These are phyloP conservation scores for Wickerhamiella siamensis DNA, from an alignment of 805 yeast genomes.

Conservation along the genomic window DNA sequence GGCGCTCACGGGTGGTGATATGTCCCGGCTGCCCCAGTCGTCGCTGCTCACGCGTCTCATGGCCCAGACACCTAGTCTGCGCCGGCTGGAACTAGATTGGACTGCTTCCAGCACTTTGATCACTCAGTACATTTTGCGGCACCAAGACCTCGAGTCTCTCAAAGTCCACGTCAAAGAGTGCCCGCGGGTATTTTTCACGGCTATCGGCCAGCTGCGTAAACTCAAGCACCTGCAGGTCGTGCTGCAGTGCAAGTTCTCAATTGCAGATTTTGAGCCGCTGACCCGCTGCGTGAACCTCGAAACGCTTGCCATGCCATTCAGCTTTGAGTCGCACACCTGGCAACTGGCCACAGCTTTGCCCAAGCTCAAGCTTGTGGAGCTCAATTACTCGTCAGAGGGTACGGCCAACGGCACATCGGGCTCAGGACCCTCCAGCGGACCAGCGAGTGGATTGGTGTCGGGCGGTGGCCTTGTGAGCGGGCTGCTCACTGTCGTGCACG, in stretches of 20 bases:
- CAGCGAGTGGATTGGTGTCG: not conserved
- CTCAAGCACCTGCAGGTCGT: conserved; percentile 7
- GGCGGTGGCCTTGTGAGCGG: conserved; percentile 14
- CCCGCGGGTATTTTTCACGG: conserved; percentile 5
- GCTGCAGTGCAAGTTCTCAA: conserved; percentile 8
- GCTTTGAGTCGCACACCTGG: conserved; percentile 13
- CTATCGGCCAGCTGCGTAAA: conserved; percentile 2
- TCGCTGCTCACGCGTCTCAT: conserved; percentile 7
- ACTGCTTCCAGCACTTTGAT: conserved; percentile 5
- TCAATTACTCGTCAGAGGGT: conserved; percentile 3
- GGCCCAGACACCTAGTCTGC: conserved; percentile 7
- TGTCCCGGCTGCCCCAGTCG: not conserved
- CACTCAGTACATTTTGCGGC: conserved; percentile 5
- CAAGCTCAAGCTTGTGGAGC: conserved; percentile 8
- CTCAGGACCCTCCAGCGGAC: not conserved
- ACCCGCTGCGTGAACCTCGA: conserved; percentile 3
- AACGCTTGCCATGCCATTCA: conserved; percentile 12
- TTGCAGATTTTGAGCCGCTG: conserved; percentile 12
- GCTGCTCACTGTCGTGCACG: conserved; percentile 14
- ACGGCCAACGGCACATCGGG: conserved; percentile 4
- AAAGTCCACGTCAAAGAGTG: conserved; percentile 6
- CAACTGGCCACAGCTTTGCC: conserved; percentile 8
- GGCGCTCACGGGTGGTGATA: conserved; percentile 6
- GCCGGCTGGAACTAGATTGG: conserved; percentile 12
- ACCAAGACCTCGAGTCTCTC: conserved; percentile 6